Evolutionary conservation across 2,329 filamentous ascomycete genomes (phyloP), one percentile per base, ranked within the genome.

Genomic region (Fusarium pininemorale): DNA sequence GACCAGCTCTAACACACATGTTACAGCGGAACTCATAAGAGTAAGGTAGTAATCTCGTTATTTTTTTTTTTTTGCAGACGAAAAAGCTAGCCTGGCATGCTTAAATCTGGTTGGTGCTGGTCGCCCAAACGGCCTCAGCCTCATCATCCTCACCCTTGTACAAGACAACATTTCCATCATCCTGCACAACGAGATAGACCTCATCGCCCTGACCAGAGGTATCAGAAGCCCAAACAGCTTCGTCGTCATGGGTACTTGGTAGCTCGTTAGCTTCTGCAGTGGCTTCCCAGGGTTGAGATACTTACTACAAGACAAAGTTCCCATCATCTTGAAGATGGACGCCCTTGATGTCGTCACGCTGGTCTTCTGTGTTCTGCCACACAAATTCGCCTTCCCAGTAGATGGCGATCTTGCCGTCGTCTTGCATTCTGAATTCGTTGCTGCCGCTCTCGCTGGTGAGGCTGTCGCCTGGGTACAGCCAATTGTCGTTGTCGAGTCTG

Each of bases 241-340:
- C 70, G 5, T 69, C 67, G n/a, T 74, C 44, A 7, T 75, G 74
- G 37, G 72, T 67, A 26, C 75, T 77, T 26, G 2, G 39, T 2
- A 18, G 2, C 9, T 9, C 10, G 6, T 74, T 7, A 73, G 63
- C 9, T 55, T 14, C 12, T 41, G 15, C 1, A 9, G 20, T 12
- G 14, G 1, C 12, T 2, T 20, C 7, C 1, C 12, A 8, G 6
- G 1, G 20, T 20, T 12, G 9, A 14, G 10, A 20, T 7, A 78
- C 80, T 66, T 76, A 81, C 80, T 81, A 81, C n/a, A 82, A 67
- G 65, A 71, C 75, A 18, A 81, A 47, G 66, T 81, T 81, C 14
- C 80, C 80, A 38, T 82, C 80, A 1, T 60, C 66, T 66, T 81
- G 79, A 74, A 82, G 78, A 20, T 66, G 51, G 30, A 80, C 42